Evolutionary conservation across 371 early-diverging fungal genomes (phyloP), one percentile per base, ranked within the genome.

Genomic region (Mortierella sp.): DNA sequence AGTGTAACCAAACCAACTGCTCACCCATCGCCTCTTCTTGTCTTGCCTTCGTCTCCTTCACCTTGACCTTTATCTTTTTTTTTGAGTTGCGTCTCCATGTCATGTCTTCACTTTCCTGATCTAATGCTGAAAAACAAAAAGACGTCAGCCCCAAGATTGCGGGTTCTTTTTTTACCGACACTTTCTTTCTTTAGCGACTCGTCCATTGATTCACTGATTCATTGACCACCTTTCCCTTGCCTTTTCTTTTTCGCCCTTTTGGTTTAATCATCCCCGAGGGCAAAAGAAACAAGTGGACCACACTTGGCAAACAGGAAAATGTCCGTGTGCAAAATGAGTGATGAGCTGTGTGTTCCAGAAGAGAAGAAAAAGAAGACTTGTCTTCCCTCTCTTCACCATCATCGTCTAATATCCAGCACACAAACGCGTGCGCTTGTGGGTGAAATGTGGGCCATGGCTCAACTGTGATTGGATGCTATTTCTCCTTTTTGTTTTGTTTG

Each of bases 401-500:
- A 34, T 37, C 1, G 21, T 40, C 43, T 6, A 40, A 4, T 40
- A 40, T 40, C 6, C 43, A 37, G 2, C 19, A 34, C 19, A 67
- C 24, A 37, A 37, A 67, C 67, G 43, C 67, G 67, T 40, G 67
- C 34, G 10, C 14, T 3, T 67, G 34, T 67, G 67, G 67, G 67
- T 6, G n/a, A 67, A 67, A 67, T 67, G 67, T 67, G 67, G 67
- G 67, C 67, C 67, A 67, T 4, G n/a, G 40, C 21, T 67, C 24
- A 67, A 24, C 21, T 67, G 24, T 67, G 67, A 67, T 67, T 67
- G 67, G 67, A 34, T 19, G 40, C 37, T 21, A 67, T 24, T 67
- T 67, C 67, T 37, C 67, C 40, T 40, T 67, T 40, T 37, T 21
- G 1, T 67, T 57, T 26, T 26, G n/a, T 57, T 40, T 14, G 16